phyloP scores from a whole-genome alignment of 768 basidiomycete genomes.

The Boletus pseudo-olivaceus region DNA sequence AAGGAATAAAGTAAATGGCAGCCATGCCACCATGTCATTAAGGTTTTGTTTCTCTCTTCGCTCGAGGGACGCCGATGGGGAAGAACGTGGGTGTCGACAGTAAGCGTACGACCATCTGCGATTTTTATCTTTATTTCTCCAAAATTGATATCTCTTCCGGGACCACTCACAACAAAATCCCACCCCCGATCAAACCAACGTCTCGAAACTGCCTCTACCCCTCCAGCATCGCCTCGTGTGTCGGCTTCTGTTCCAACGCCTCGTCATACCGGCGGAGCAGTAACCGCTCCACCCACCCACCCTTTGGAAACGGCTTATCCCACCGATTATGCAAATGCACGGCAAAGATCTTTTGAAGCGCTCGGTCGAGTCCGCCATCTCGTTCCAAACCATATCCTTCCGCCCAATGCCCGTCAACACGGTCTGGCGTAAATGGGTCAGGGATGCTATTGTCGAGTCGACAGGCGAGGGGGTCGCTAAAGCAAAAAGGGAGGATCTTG shows the following conservation, averaged over 20 bases:
- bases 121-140: neutral
- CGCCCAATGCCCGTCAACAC: slow-evolving; percentile 57
- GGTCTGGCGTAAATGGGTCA: slow-evolving; percentile 73
- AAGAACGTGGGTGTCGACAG: no score
- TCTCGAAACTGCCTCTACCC: no score
- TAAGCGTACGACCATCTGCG: neutral
- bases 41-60: neutral
- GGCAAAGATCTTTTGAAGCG: slow-evolving; percentile 71
- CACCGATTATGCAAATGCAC: slow-evolving; percentile 96
- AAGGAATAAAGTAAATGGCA: neutral
- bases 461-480: slow-evolving; percentile 88
- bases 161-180: neutral
- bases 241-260: slow-evolving; percentile 13
- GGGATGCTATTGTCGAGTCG: slow-evolving; percentile 88
- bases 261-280: slow-evolving; percentile 62
- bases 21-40: neutral
- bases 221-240: neutral
- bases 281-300: slow-evolving; percentile 85
- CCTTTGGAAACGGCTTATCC: slow-evolving; percentile 76
- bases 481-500: slow-evolving; percentile 92
- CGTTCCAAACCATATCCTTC: slow-evolving; percentile 49
- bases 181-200: neutral
- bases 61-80: neutral
- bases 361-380: slow-evolving; percentile 59
- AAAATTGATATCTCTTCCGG: neutral